phyloP scores from a whole-genome alignment of 2,329 filamentous ascomycete genomes.

The Colletotrichum sojae region DNA sequence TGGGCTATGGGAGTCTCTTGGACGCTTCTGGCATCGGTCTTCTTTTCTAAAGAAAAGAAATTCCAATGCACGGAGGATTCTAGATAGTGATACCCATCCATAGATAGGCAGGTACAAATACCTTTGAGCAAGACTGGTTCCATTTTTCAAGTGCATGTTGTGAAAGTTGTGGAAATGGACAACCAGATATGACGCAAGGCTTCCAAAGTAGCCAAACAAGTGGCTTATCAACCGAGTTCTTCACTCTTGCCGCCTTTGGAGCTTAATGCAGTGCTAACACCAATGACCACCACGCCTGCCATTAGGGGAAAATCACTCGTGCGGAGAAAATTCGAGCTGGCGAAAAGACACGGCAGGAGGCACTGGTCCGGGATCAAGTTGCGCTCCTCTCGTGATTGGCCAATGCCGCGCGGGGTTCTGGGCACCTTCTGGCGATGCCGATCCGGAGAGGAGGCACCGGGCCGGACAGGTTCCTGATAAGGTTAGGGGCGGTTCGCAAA shows the following conservation, averaged over 20 bases:
- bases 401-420: constrained; percentile 34
- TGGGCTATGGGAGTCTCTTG: constrained; percentile 32
- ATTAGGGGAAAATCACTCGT: no score
- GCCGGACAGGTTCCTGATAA: constrained; percentile 39
- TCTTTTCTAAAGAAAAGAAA: neutral
- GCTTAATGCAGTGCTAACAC: no score
- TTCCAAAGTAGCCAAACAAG: no score
- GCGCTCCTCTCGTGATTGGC: constrained; percentile 40
- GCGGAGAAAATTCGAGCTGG: no score
- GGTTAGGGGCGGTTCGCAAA: constrained; percentile 35
- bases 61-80: constrained; percentile 25
- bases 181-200: no score
- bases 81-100: constrained; percentile 35
- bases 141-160: neutral
- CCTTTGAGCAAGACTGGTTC: constrained; percentile 26
- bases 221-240: no score
- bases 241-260: no score
- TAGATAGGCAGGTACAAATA: constrained; percentile 32
- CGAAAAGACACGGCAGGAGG: neutral
- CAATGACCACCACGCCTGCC: no score
- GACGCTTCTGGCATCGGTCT: constrained; percentile 31
- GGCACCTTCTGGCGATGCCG: constrained; percentile 30
- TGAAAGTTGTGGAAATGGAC: neutral
- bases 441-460: constrained; percentile 36
- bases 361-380: constrained; percentile 27